Conservation (phyloP, 2,329 filamentous ascomycete species). For the Aspergillus quadricinctus region DNA sequence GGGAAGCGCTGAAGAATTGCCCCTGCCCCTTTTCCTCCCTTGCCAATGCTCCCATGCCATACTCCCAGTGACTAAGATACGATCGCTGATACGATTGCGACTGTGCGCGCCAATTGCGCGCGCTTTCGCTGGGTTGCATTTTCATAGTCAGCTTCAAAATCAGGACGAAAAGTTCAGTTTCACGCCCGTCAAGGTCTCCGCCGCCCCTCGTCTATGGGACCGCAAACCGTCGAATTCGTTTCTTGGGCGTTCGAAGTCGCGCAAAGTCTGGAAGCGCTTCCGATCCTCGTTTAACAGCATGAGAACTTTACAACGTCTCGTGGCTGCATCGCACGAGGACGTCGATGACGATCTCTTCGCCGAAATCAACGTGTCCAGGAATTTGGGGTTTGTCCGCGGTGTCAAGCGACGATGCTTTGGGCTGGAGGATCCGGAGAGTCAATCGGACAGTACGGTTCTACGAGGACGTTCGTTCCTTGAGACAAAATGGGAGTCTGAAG, state of each 20-base stretch:
- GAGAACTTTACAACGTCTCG: conserved; percentile 25
- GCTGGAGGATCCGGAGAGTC: background rate
- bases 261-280: conserved; percentile 46
- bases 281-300: conserved; percentile 32
- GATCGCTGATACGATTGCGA: background rate
- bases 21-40: background rate
- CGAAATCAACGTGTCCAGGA: conserved; percentile 32
- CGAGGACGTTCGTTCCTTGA: conserved; percentile 36
- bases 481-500: conserved; percentile 39
- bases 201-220: conserved; percentile 41
- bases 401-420: conserved; percentile 34
- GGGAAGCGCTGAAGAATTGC: background rate
- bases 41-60: conserved; percentile 1
- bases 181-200: conserved; percentile 37
- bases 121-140: background rate
- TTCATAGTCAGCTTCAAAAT: conserved; percentile 1
- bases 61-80: background rate
- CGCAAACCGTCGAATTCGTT: conserved; percentile 42
- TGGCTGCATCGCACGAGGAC: conserved; percentile 11
- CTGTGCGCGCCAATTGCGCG: background rate
- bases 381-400: conserved; percentile 26
- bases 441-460: conserved; percentile 7
- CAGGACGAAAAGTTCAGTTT: conserved; percentile 34
- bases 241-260: conserved; percentile 35
- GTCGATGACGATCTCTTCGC: conserved; percentile 22